Conservation (phyloP, 2,329 filamentous ascomycete species). For the Colletotrichum tamarilloi region DNA sequence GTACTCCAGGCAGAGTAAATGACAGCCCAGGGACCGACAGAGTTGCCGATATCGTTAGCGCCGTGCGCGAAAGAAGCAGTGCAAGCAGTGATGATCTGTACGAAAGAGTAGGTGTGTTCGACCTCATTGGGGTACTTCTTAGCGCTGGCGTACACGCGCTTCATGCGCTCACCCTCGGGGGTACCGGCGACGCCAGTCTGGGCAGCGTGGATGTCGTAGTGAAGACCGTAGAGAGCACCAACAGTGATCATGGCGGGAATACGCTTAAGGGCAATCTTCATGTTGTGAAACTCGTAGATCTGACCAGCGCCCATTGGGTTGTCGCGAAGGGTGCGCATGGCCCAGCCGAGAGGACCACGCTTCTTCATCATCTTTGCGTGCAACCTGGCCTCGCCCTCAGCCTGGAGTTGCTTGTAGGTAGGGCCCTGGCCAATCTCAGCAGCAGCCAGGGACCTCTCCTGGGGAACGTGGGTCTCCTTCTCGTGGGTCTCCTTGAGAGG, state of each 20-base stretch:
- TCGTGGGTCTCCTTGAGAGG: slow-evolving; percentile 50
- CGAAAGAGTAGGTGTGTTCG: slow-evolving; percentile 76
- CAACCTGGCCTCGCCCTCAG: slow-evolving; percentile 65
- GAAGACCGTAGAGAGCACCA: slow-evolving; percentile 76
- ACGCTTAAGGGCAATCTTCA: slow-evolving; percentile 71
- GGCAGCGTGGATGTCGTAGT: slow-evolving; percentile 86
- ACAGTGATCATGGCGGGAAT: slow-evolving; percentile 74
- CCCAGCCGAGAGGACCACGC: slow-evolving; percentile 81
- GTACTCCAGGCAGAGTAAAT: slow-evolving; percentile 77
- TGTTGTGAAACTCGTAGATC: slow-evolving; percentile 80
- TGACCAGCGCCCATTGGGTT: slow-evolving; percentile 79
- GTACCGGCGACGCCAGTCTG: slow-evolving; percentile 78
- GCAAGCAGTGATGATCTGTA: slow-evolving; percentile 75
- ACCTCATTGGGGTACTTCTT: slow-evolving; percentile 76
- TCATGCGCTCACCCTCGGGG: slow-evolving; percentile 79
- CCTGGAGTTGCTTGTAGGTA: slow-evolving; percentile 72
- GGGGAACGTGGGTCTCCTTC: slow-evolving; percentile 48
- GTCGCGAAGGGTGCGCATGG: slow-evolving; percentile 79
- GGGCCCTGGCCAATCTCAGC: slow-evolving; percentile 60
- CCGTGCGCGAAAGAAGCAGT: slow-evolving; percentile 81
- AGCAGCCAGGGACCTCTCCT: slow-evolving; percentile 41
- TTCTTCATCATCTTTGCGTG: slow-evolving; percentile 72
- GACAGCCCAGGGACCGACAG: slow-evolving; percentile 75
- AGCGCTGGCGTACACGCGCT: slow-evolving; percentile 72
- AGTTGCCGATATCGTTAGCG: slow-evolving; percentile 81